Evolutionary conservation across 148 eudicot genomes (phyloP).

Genomic region (Rhododendron simsii): DNA sequence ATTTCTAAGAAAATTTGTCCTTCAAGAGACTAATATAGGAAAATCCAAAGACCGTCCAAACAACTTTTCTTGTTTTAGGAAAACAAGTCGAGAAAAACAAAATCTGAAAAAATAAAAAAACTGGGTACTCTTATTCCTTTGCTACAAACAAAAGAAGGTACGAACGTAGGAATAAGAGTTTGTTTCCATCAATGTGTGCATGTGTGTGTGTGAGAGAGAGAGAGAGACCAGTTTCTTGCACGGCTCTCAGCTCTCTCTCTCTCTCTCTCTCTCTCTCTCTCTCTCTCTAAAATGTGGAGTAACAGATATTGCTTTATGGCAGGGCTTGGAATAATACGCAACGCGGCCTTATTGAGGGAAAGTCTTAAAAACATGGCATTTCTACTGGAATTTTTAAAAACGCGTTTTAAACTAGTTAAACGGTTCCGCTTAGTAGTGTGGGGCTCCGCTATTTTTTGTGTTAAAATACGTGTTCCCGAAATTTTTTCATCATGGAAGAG

Average conservation of each 20-base stretch:
- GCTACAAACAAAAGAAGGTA: conserved; percentile 5
- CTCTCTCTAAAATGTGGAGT: conserved; percentile 14
- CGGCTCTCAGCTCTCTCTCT: conserved; percentile 3
- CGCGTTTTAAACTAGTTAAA: too few relatives aligned
- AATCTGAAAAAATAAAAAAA: neutral
- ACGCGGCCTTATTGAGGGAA: conserved; percentile 20
- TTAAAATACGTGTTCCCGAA: too few relatives aligned
- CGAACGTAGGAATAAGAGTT: neutral
- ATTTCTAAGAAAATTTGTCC: neutral
- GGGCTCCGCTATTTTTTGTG: too few relatives aligned
- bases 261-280: neutral
- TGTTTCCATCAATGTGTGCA: conserved; percentile 5
- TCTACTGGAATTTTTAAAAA: too few relatives aligned
- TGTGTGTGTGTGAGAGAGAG: too few relatives aligned
- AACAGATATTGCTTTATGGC: conserved; percentile 35
- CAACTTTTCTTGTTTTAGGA: neutral
- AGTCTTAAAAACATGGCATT: neutral
- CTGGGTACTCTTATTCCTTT: neutral
- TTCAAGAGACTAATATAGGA: neutral
- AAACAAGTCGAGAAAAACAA: neutral
- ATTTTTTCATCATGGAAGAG: too few relatives aligned
- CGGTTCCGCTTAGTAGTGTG: too few relatives aligned
- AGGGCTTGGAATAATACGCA: conserved; percentile 19
- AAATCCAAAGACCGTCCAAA: neutral
- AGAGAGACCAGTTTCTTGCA: conserved; percentile 13